Percentiles rank a stretch among this genome's conserved stretches.
Conservation (phyloP, 345 rosid genomes). For the Salix viminalis region DNA sequence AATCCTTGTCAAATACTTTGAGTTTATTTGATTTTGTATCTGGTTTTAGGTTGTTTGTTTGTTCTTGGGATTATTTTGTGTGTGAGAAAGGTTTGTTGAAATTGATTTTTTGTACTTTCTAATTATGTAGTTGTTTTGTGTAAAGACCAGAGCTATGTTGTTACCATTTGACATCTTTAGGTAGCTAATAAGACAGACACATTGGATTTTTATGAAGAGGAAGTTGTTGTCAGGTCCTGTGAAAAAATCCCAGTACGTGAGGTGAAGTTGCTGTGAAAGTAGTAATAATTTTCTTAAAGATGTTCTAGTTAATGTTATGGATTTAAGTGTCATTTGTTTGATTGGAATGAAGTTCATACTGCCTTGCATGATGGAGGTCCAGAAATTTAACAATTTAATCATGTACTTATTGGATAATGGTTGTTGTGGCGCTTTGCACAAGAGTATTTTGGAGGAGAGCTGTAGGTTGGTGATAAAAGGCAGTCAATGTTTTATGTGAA, state of each 20-base stretch:
- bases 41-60: too few species aligned
- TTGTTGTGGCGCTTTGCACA: too few species aligned
- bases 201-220: background rate
- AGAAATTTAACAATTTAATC: too few species aligned
- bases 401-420: too few species aligned
- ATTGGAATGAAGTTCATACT: background rate
- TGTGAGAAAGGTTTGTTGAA: background rate
- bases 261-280: background rate
- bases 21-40: too few species aligned
- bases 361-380: too few species aligned
- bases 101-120: background rate
- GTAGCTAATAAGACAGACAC: background rate
- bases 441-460: too few species aligned
- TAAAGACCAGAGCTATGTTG: background rate
- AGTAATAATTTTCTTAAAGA: background rate
- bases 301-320: background rate
- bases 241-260: background rate
- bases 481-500: too few species aligned
- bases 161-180: background rate
- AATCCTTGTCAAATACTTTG: too few species aligned
- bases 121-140: background rate
- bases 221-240: background rate
- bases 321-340: background rate
- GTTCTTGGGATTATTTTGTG: background rate
- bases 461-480: too few species aligned